A percentile compares a stretch with the other conserved stretches of the same genome.
Conservation (phyloP, 75 land plant genomes). For the Sequoia sempervirens region DNA sequence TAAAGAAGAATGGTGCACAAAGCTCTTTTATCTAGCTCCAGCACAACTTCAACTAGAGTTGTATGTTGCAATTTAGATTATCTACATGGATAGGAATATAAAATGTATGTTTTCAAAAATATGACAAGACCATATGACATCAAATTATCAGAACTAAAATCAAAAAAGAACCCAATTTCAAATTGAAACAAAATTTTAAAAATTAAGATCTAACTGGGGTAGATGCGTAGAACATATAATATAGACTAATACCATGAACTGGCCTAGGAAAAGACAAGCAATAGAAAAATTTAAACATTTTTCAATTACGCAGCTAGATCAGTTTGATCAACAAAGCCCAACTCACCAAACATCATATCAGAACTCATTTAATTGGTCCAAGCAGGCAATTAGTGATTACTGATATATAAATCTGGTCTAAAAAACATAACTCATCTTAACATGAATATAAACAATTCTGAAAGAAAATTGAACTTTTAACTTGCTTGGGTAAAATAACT, state of each 20-base stretch:
- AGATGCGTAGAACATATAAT: background rate
- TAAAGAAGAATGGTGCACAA: background rate
- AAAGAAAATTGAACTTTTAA: background rate
- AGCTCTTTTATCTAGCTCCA: background rate
- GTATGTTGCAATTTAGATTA: background rate
- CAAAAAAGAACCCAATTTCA: background rate
- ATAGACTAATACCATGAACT: background rate
- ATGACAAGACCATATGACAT: background rate
- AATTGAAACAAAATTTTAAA: background rate
- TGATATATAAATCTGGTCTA: background rate
- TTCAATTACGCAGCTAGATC: background rate
- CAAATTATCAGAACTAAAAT: background rate
- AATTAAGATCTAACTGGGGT: background rate
- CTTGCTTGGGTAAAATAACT: slow-evolving; percentile 21
- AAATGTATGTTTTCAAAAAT: background rate
- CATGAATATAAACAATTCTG: background rate
- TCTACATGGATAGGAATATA: background rate
- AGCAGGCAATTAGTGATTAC: background rate
- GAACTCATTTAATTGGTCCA: background rate
- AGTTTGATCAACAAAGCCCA: background rate
- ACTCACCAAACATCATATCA: background rate
- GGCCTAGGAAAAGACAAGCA: background rate
- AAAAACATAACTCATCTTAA: background rate
- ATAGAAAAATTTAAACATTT: background rate
- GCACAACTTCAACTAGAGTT: background rate